Evolutionary conservation across 495 filamentous ascomycete species (phyloP).

Genomic region (Emericellopsis terricola): DNA sequence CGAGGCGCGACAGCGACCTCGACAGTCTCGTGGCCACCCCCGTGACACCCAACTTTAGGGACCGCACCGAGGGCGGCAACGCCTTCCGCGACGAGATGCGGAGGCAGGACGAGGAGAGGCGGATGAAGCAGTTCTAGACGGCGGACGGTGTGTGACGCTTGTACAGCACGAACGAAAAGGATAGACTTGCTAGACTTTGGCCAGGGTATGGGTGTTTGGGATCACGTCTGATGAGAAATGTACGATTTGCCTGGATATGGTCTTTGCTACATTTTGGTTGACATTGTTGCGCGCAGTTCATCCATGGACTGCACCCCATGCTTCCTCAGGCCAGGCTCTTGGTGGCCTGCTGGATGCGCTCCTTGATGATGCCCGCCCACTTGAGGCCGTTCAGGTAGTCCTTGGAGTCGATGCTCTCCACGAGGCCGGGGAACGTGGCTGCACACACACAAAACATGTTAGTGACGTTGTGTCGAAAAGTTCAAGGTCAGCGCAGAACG

Average conservation of each 20-base stretch:
- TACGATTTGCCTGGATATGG: no score
- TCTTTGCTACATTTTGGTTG: no score
- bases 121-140: no score
- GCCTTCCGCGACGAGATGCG: conserved; percentile 17
- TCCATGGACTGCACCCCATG: no score
- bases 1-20: conserved; percentile 19
- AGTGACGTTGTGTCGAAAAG: conserved; percentile 2
- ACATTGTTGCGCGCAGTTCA: no score
- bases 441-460: conserved; percentile 1
- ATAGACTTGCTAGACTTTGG: no score
- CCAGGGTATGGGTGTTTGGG: no score
- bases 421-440: conserved; percentile 67
- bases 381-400: conserved; percentile 56
- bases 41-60: conserved; percentile 10
- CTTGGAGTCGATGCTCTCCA: conserved; percentile 62
- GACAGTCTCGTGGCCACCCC: conserved; percentile 21
- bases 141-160: no score
- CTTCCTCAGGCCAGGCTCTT: conserved; percentile 14
- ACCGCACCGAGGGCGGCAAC: conserved; percentile 1
- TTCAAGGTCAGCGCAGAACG: conserved; percentile 4
- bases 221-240: no score
- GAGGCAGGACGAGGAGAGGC: conserved; percentile 12
- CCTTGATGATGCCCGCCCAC: conserved; percentile 68
- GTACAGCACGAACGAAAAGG: not conserved
- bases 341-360: conserved; percentile 43